phyloP scores from a whole-genome alignment of 148 eudicot genomes.

The Rhododendron ovatum region DNA sequence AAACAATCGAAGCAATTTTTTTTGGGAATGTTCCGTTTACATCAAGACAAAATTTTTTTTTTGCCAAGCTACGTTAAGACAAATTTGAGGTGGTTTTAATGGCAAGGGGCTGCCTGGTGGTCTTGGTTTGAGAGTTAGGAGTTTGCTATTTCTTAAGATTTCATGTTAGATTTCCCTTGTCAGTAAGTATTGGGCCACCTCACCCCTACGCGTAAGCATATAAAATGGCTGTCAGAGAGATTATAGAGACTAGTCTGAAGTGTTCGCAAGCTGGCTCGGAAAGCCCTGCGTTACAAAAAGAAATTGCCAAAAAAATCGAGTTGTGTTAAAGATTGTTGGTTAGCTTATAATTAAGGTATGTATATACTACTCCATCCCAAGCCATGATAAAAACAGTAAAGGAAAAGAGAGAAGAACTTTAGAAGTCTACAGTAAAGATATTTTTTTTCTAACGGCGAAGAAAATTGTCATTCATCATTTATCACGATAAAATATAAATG shows the following conservation, averaged over 20 bases:
- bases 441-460: too few relatives aligned
- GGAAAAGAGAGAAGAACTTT: too few relatives aligned
- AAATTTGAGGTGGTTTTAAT: neutral
- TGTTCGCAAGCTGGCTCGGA: neutral
- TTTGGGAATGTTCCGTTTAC: neutral
- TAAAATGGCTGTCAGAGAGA: too few relatives aligned
- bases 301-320: neutral
- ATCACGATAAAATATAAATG: too few relatives aligned
- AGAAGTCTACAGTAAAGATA: too few relatives aligned
- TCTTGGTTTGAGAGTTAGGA: neutral
- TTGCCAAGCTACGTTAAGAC: too few relatives aligned
- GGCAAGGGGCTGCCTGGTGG: neutral
- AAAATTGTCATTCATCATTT: too few relatives aligned
- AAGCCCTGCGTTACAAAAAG: neutral
- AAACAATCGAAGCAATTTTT: neutral
- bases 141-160: too few relatives aligned
- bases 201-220: too few relatives aligned
- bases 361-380: too few relatives aligned
- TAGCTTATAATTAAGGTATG: neutral
- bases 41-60: too few relatives aligned
- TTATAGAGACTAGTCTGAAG: neutral
- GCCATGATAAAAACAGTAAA: neutral
- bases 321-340: neutral
- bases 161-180: neutral
- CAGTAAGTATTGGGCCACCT: neutral